Percentiles rank a stretch among this genome's conserved stretches.
Conservation (phyloP, 257 asterid species). For the Plantago ovata region DNA sequence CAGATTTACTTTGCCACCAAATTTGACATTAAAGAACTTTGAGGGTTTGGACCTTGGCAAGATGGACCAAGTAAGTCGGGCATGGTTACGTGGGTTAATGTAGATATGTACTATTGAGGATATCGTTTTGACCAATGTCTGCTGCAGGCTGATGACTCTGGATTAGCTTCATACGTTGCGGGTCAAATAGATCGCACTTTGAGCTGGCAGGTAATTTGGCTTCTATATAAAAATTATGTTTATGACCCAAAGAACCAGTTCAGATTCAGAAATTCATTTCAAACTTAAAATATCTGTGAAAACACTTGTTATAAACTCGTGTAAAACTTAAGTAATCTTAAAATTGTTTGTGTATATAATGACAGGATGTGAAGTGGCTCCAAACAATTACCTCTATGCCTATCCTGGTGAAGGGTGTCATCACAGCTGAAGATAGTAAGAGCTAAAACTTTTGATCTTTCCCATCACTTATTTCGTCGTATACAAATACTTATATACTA, state of each 20-base stretch:
- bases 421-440: conserved; percentile 93
- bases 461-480: background rate
- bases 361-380: conserved; percentile 96
- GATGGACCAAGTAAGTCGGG: conserved; percentile 64
- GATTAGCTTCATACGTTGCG: conserved; percentile 80
- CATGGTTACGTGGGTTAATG: conserved; percentile 1
- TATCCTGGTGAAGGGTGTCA: conserved; percentile 89
- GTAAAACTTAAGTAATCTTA: background rate
- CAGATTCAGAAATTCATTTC: too few relatives aligned
- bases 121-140: conserved; percentile 18
- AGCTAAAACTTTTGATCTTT: conserved; percentile 1
- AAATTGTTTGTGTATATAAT: conserved; percentile 15
- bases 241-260: too few relatives aligned
- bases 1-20: conserved; percentile 57
- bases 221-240: background rate
- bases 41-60: conserved; percentile 83
- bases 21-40: conserved; percentile 69
- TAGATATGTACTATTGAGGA: background rate
- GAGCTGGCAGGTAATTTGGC: conserved; percentile 77
- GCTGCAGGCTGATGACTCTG: conserved; percentile 67
- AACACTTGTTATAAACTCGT: background rate
- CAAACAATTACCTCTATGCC: conserved; percentile 93
- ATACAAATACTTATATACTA: conserved; percentile 9
- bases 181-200: conserved; percentile 86
- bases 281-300: too few relatives aligned